Base-by-base conservation (phyloP, 257 asterid genomes). In the Nicotiana tabacum region DNA sequence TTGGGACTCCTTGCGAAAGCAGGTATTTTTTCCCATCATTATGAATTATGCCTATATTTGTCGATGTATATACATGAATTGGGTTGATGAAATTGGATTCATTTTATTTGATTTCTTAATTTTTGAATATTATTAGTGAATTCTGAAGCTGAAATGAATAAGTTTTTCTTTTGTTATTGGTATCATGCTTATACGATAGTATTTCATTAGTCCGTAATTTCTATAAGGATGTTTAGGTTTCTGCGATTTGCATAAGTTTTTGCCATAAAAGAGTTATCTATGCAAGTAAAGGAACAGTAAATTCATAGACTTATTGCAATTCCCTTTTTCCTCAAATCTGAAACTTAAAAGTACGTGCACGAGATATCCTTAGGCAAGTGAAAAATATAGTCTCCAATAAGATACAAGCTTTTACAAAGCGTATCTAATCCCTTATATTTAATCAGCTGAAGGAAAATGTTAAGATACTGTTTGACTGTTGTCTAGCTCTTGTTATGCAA, bases 1-100 rank as follows among this genome's bases (percentile, higher is more conserved):
- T n/a, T 94, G 98, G 98, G 98, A 94, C 85, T 91, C 97, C 82
- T 88, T 94, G 91, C 95, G 97, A 43, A 94, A 94, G 77, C 95
- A 94, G 98, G 98, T 93, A 43, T 53, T 9, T 29, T n/a, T 53
- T 57, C 62, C 12, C 48, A 43, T 11, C 5, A 4, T 60, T 12
- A 29, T 29, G 21, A 66, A 17, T 67, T 77, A 5, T 5, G 29
- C 29, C 12, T 58, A 58, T 58, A 60, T 57, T 57, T 57, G 6
- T 17, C 8, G 24, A 56, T 56, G n/a, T 16, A 56, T 16, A 13
- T 15, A 48, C 29, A 8, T 74, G 80, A 46, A 21, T 24, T 48
- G 24, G 37, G 62, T 77, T 77, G 46, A 24, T 51, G 66, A 77
- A 77, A 77, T 77, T 77, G 80, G 58, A 48, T 51, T 15, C 21